These are phyloP conservation scores for Xylariaceae sp. DNA, from an alignment of 2,329 filamentous ascomycete species.

Conservation along the genomic window DNA sequence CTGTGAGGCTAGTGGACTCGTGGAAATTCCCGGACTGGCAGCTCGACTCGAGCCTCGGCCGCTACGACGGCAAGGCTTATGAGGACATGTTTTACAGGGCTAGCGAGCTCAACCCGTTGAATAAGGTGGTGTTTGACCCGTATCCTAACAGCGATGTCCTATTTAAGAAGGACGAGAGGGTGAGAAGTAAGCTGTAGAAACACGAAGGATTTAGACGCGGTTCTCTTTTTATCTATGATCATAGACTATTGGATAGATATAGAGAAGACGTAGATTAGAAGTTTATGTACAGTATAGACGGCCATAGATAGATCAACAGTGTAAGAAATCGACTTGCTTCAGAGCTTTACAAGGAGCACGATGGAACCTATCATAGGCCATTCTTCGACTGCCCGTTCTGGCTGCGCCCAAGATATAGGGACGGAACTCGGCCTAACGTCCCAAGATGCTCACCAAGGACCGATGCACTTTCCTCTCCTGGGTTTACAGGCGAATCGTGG, in stretches of 20 bases:
- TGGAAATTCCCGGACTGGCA: slow-evolving; percentile 82
- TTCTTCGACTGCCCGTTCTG: slow-evolving; percentile 58
- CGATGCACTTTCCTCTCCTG: slow-evolving; percentile 94
- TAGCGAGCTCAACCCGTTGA: slow-evolving; percentile 72
- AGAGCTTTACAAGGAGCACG: slow-evolving; percentile 35
- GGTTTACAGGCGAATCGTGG: slow-evolving; percentile 81
- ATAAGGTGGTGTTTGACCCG: slow-evolving; percentile 71
- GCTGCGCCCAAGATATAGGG: slow-evolving; percentile 70
- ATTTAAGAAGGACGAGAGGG: slow-evolving; percentile 61
- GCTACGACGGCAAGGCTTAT: slow-evolving; percentile 75
- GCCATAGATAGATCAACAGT: neutral
- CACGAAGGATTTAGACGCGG: neutral
- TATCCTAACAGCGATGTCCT: slow-evolving; percentile 66
- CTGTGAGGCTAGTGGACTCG: slow-evolving; percentile 69
- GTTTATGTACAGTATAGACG: neutral
- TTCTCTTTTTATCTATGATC: neutral
- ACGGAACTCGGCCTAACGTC: slow-evolving; percentile 77
- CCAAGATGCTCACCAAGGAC: slow-evolving; percentile 85
- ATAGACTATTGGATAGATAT: neutral
- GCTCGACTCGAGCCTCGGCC: slow-evolving; percentile 70
- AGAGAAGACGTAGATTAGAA: neutral
- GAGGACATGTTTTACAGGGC: slow-evolving; percentile 76
- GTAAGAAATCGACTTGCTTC: neutral
- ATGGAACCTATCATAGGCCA: slow-evolving; percentile 78
- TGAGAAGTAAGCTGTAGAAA: slow-evolving; percentile 52